phyloP scores from a whole-genome alignment of 139 green algal genomes.

The Chlamydomonas sp. region DNA sequence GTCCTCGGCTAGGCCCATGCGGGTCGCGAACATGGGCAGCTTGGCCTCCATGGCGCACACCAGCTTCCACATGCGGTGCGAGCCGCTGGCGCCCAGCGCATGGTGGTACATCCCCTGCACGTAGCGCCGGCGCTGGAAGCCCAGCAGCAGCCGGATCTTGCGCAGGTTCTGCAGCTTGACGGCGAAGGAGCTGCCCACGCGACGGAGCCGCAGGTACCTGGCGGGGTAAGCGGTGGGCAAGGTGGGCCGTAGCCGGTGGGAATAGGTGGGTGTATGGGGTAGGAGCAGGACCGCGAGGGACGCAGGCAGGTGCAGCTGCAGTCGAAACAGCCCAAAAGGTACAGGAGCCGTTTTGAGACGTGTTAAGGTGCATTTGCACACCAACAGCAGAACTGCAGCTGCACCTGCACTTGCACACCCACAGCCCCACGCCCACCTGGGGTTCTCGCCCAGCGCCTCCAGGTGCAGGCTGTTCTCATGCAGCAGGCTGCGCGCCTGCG shows the following conservation, averaged over 20 bases:
- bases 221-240: not conserved
- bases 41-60: conserved; percentile 52
- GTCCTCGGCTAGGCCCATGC: conserved; percentile 49
- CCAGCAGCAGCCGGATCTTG: conserved; percentile 55
- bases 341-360: not conserved
- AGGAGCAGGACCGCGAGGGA: too few species aligned
- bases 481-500: conserved; percentile 39
- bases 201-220: conserved; percentile 55
- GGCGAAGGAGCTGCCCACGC: conserved; percentile 30
- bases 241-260: not conserved
- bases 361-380: not conserved
- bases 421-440: conserved; percentile 17
- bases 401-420: not conserved
- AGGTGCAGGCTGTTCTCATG: conserved; percentile 55
- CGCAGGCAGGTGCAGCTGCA: too few species aligned
- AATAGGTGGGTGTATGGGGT: too few species aligned
- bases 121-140: conserved; percentile 35
- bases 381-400: not conserved
- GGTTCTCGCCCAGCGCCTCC: conserved; percentile 55
- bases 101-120: conserved; percentile 52
- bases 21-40: conserved; percentile 26
- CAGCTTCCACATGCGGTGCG: conserved; percentile 55
- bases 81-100: conserved; percentile 11
- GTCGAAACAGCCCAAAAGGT: too few species aligned
- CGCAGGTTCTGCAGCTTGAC: conserved; percentile 52